phyloP scores from a whole-genome alignment of 2,329 filamentous ascomycete genomes.

The Penicillium sp. region DNA sequence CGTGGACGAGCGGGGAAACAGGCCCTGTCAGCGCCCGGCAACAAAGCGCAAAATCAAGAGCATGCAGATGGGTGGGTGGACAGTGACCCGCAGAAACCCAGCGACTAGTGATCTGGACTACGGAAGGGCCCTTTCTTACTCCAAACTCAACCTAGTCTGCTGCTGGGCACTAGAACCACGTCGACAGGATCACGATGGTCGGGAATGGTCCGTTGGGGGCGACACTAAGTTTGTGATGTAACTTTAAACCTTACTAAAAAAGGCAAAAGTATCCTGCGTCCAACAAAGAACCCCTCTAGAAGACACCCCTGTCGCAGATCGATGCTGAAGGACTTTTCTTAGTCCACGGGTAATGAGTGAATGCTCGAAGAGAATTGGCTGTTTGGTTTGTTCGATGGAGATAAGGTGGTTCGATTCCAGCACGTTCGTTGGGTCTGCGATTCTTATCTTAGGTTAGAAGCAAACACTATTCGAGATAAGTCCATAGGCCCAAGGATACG shows the following conservation, averaged over 20 bases:
- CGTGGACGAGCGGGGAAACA: conserved; percentile 8
- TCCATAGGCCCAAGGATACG: background rate
- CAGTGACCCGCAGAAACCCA: background rate
- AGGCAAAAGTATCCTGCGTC: conserved; percentile 19
- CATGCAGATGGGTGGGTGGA: too few relatives aligned
- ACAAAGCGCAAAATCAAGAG: background rate
- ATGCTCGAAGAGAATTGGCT: background rate
- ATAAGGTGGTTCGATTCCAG: conserved; percentile 13
- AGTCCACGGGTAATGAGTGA: background rate
- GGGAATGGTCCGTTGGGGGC: conserved; percentile 8
- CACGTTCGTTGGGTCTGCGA: background rate
- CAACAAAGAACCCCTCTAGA: background rate
- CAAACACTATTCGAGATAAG: conserved; percentile 1
- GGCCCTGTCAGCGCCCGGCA: conserved; percentile 2
- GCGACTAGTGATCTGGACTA: conserved; percentile 6
- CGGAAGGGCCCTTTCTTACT: background rate
- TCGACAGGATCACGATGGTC: background rate
- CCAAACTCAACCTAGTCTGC: background rate
- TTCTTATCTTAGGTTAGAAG: conserved; percentile 1
- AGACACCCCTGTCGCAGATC: conserved; percentile 18
- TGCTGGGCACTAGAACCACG: conserved; percentile 6
- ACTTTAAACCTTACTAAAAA: conserved; percentile 18
- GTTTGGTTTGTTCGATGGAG: background rate
- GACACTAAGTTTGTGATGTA: conserved; percentile 14
- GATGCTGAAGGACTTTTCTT: background rate